Percentiles rank a stretch among this genome's conserved stretches.
These are phyloP conservation scores for Eurotiales sp. DNA, from an alignment of 2,329 filamentous ascomycete genomes.

Conservation along the genomic window DNA sequence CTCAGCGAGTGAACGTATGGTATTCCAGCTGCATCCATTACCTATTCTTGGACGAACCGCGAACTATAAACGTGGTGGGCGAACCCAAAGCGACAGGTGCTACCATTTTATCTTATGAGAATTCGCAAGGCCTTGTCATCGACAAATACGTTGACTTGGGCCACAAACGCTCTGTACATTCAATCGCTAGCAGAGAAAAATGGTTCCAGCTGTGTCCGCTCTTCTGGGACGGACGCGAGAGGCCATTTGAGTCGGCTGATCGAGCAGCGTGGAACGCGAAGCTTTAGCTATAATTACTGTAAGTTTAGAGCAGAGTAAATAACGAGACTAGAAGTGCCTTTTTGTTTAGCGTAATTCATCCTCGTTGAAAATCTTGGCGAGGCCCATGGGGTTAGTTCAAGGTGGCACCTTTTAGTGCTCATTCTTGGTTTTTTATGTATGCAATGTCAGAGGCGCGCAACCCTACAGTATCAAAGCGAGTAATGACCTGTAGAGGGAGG, in stretches of 20 bases:
- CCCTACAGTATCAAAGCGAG: too few relatives aligned
- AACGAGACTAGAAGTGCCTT: neutral
- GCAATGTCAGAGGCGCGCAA: too few relatives aligned
- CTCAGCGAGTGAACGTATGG: constrained; percentile 56
- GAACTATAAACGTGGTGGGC: constrained; percentile 51
- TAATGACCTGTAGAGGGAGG: too few relatives aligned
- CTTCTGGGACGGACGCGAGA: constrained; percentile 41
- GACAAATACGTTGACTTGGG: constrained; percentile 70
- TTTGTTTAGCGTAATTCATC: too few relatives aligned
- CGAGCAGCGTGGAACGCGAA: constrained; percentile 40
- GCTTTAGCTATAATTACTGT: constrained; percentile 23
- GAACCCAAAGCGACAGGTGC: constrained; percentile 70
- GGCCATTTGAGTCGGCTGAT: constrained; percentile 36
- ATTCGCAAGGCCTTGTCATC: constrained; percentile 68
- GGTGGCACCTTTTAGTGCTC: too few relatives aligned
- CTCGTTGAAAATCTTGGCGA: too few relatives aligned
- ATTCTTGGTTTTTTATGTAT: too few relatives aligned
- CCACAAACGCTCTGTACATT: constrained; percentile 58
- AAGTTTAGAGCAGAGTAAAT: too few relatives aligned
- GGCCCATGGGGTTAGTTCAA: too few relatives aligned
- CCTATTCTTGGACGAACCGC: constrained; percentile 57
- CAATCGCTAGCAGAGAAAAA: constrained; percentile 56
- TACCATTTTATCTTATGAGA: constrained; percentile 69
- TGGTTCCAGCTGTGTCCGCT: constrained; percentile 63
- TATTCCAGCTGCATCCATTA: constrained; percentile 58